Base-by-base conservation (phyloP, 2,329 filamentous ascomycete genomes). In the Colletotrichum lindemuthianum region DNA sequence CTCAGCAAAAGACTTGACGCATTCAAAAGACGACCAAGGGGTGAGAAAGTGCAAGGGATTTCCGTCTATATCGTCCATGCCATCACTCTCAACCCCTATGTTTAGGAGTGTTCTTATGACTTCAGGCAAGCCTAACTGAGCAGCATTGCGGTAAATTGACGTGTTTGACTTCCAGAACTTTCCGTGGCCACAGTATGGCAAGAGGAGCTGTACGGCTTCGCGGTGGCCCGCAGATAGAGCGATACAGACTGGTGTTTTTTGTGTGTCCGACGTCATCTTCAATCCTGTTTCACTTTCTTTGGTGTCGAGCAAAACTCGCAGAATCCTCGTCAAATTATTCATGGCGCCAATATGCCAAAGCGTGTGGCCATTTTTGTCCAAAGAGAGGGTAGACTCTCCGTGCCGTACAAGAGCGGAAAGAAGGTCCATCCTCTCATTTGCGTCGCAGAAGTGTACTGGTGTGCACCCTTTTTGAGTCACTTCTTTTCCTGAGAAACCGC, bases 311-410 rank as follows among this genome's bases (percentile, higher is more conserved):
- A 54, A 12, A 6, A 32, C 32, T 8, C n/a, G 16, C 15, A 54
- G n/a, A 6, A 33, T 12, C 2, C 12, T 32, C 0, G 15, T 24
- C 0, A 6, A 4, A 13, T 36, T 33, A 4, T 11, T 8, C 1
- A 1, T 6, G 24, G 49, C 36, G 15, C 37, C 34, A 10, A 1
- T 0, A 16, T 54, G 51, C 51, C 51, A 54, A 0, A 54, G 3
- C 6, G 15, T 54, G 0, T 16, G 12, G 16, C 51, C 51, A 0
- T 32, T 1, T 1, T 33, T 0, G 13, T 33, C 37, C 1, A 11
- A 3, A 5, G 9, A 9, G 1, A 8, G 9, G 11, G 2, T 13
- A 8, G 36, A 41, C 12, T 36, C 51, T 1, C 15, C 51, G 4
- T 44, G n/a, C 0, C 43, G 33, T 1, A 41, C 2, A 0, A 54